These are phyloP conservation scores for Ustilago curta DNA, from an alignment of 1,284 basidiomycete species.

Conservation along the genomic window DNA sequence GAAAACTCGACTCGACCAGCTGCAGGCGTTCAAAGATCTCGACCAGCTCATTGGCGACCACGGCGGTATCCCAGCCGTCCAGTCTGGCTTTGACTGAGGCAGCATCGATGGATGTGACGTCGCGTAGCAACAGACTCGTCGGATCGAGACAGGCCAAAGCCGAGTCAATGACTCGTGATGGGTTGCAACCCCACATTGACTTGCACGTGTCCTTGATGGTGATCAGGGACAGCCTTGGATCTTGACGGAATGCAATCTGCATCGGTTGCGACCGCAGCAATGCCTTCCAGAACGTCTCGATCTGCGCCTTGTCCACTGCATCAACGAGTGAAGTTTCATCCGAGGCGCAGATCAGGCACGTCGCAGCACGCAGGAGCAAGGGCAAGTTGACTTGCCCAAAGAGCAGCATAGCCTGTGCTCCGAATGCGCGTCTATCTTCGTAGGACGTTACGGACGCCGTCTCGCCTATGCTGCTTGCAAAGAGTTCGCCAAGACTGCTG, in stretches of 20 bases:
- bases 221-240: slow-evolving; percentile 26
- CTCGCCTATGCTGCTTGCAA: slow-evolving; percentile 27
- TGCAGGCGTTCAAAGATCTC: slow-evolving; percentile 49
- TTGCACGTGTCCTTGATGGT: slow-evolving; percentile 38
- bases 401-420: slow-evolving; percentile 36
- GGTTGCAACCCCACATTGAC: slow-evolving; percentile 46
- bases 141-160: slow-evolving; percentile 35
- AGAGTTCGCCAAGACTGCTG: slow-evolving; percentile 25
- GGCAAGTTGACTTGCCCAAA: slow-evolving; percentile 37
- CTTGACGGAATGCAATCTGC: slow-evolving; percentile 43
- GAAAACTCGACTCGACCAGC: slow-evolving; percentile 45
- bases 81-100: slow-evolving; percentile 28
- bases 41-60: slow-evolving; percentile 43
- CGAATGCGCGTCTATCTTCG: slow-evolving; percentile 32
- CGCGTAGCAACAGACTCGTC: slow-evolving; percentile 38
- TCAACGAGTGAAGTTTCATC: slow-evolving; percentile 17
- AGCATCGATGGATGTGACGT: slow-evolving; percentile 24
- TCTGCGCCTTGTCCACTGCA: slow-evolving; percentile 15
- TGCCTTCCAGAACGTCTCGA: slow-evolving; percentile 29
- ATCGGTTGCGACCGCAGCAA: slow-evolving; percentile 35
- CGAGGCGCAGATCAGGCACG: slow-evolving; percentile 34
- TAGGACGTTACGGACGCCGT: slow-evolving; percentile 3
- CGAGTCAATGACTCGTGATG: slow-evolving; percentile 23
- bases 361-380: slow-evolving; percentile 16
- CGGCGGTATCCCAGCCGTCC: slow-evolving; percentile 39